Conservation (phyloP, 805 yeast species). For the Candida coquimbonensis region DNA sequence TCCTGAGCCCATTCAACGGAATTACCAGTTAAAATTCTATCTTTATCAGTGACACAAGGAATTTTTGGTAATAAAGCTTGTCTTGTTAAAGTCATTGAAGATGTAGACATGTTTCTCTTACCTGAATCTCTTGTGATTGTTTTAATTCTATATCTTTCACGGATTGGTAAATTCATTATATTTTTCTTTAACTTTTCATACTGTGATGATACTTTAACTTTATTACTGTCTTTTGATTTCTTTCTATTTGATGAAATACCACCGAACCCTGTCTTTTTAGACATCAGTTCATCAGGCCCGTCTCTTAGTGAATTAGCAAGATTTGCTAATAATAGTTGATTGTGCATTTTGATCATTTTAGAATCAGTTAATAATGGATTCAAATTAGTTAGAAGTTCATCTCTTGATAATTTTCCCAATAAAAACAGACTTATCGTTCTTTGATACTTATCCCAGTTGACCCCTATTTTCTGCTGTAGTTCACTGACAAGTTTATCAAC, state of each 20-base stretch:
- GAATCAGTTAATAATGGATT: constrained; percentile 39
- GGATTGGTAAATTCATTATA: constrained; percentile 75
- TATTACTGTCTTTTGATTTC: constrained; percentile 31
- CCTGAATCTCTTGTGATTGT: constrained; percentile 79
- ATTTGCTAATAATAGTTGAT: constrained; percentile 72
- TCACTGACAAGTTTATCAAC: constrained; percentile 63
- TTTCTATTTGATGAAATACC: constrained; percentile 40
- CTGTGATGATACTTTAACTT: constrained; percentile 56
- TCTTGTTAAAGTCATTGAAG: constrained; percentile 61
- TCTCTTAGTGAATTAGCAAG: constrained; percentile 80
- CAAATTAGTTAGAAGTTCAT: constrained; percentile 59
- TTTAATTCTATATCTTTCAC: constrained; percentile 81
- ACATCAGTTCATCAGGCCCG: constrained; percentile 43
- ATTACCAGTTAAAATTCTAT: constrained; percentile 26
- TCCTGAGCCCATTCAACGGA: constrained; percentile 89
- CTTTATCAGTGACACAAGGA: constrained; percentile 51
- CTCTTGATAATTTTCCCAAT: constrained; percentile 70
- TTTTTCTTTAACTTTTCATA: constrained; percentile 78
- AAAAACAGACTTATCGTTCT: constrained; percentile 69
- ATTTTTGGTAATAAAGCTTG: constrained; percentile 62
- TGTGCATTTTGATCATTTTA: constrained; percentile 53
- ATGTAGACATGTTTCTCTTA: constrained; percentile 64
- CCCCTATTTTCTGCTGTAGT: constrained; percentile 65
- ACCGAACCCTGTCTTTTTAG: constrained; percentile 41
- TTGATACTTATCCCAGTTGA: constrained; percentile 79